A percentile compares a stretch with the other conserved stretches of the same genome.
Conservation (phyloP, 805 yeast genomes). For the Ogataea degrootiae region DNA sequence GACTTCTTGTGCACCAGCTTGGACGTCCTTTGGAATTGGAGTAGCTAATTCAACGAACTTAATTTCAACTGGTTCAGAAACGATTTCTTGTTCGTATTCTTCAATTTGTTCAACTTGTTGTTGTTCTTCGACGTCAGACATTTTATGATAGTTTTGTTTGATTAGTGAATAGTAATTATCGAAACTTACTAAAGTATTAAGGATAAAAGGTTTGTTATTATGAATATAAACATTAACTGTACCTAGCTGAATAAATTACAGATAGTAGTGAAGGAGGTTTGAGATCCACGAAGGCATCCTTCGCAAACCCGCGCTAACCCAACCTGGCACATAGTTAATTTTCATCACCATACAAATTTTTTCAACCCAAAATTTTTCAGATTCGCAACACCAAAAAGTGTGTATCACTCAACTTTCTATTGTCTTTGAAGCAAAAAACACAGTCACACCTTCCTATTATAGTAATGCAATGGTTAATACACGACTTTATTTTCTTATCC, state of each 20-base stretch:
- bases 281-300: too few species aligned
- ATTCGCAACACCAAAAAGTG: not conserved
- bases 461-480: conserved; percentile 3
- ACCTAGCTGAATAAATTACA: not conserved
- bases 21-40: conserved; percentile 93
- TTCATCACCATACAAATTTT: not conserved
- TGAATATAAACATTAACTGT: not conserved
- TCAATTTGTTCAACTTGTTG: conserved; percentile 48
- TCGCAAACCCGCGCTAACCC: too few species aligned
- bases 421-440: conserved; percentile 1
- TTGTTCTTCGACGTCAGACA: conserved; percentile 84
- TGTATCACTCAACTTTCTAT: not conserved
- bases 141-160: conserved; percentile 21
- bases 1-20: conserved; percentile 92
- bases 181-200: too few species aligned
- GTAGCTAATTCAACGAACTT: conserved; percentile 86
- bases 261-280: not conserved
- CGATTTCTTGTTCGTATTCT: conserved; percentile 58
- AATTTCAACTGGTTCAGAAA: conserved; percentile 78
- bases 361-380: not conserved
- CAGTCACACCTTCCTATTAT: conserved; percentile 17
- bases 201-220: not conserved
- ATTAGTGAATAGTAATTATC: too few species aligned
- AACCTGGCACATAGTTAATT: not conserved
- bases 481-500: conserved; percentile 20